Conservation (phyloP, 116 monocot genomes). For the Phalaenopsis hybrid region DNA sequence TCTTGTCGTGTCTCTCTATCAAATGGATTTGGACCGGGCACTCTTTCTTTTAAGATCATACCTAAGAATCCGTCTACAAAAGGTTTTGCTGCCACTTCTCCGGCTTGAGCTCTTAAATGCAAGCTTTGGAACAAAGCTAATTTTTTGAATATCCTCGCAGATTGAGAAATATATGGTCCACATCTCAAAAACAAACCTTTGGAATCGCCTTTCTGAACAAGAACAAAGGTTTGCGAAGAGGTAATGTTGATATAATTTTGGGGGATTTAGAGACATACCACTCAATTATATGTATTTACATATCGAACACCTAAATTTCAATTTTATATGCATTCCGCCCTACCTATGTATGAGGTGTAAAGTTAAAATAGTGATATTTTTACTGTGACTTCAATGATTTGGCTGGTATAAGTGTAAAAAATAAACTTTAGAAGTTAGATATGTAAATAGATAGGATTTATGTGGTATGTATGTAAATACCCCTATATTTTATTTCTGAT, state of each 20-base stretch:
- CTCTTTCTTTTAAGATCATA: slow-evolving; percentile 84
- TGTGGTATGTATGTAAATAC: too few relatives aligned
- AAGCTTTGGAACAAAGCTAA: not conserved
- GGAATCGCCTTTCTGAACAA: slow-evolving; percentile 77
- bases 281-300: too few relatives aligned
- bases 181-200: slow-evolving; percentile 55
- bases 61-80: slow-evolving; percentile 79
- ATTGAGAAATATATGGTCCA: slow-evolving; percentile 81
- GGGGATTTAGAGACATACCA: too few relatives aligned
- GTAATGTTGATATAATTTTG: slow-evolving; percentile 16
- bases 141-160: slow-evolving; percentile 21
- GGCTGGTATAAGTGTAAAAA: too few relatives aligned
- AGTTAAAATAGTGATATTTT: too few relatives aligned
- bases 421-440: too few relatives aligned
- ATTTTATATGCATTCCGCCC: too few relatives aligned
- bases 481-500: too few relatives aligned
- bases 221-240: slow-evolving; percentile 68
- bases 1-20: slow-evolving; percentile 75
- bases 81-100: slow-evolving; percentile 35
- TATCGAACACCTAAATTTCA: too few relatives aligned
- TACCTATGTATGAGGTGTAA: too few relatives aligned
- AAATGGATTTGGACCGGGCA: slow-evolving; percentile 82
- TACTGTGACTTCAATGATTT: too few relatives aligned
- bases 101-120: not conserved
- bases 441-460: too few relatives aligned